Conservation (phyloP, 108 stramenopile genomes). For the Cyclostephanos invisitatus region DNA sequence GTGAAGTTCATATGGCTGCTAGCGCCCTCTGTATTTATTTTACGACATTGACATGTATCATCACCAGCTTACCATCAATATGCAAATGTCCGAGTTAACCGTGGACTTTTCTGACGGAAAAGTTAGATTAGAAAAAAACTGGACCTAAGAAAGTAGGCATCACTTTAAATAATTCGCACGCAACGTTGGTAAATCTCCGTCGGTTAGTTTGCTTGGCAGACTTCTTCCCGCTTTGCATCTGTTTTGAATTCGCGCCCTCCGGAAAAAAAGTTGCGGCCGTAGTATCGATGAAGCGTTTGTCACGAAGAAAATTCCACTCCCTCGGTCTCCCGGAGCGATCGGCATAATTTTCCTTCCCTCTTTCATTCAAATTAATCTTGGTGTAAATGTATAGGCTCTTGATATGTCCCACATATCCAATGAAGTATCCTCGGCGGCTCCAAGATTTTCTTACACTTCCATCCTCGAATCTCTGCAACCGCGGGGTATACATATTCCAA, state of each 20-base stretch:
- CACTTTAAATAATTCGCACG: too few species aligned
- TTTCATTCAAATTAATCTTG: constrained; percentile 29
- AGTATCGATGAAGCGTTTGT: too few species aligned
- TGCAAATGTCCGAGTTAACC: neutral
- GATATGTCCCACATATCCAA: constrained; percentile 78
- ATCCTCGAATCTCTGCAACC: constrained; percentile 90
- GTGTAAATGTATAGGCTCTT: constrained; percentile 39
- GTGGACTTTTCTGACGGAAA: neutral
- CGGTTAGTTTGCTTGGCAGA: too few species aligned
- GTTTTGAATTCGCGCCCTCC: too few species aligned
- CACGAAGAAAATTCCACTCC: too few species aligned
- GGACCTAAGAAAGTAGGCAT: too few species aligned
- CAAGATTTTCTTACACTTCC: constrained; percentile 76
- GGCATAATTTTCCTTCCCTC: too few species aligned
- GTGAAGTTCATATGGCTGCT: neutral
- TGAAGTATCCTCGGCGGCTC: constrained; percentile 74
- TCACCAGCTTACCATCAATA: neutral
- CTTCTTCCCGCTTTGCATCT: too few species aligned
- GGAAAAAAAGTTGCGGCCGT: too few species aligned
- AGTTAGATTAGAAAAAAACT: neutral
- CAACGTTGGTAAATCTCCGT: too few species aligned
- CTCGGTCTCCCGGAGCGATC: too few species aligned
- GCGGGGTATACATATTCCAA: constrained; percentile 95
- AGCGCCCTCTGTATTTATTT: constrained; percentile 23
- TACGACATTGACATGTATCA: constrained; percentile 10